Conservation (phyloP, 2,329 filamentous ascomycete species). For the Colletotrichum sp. region DNA sequence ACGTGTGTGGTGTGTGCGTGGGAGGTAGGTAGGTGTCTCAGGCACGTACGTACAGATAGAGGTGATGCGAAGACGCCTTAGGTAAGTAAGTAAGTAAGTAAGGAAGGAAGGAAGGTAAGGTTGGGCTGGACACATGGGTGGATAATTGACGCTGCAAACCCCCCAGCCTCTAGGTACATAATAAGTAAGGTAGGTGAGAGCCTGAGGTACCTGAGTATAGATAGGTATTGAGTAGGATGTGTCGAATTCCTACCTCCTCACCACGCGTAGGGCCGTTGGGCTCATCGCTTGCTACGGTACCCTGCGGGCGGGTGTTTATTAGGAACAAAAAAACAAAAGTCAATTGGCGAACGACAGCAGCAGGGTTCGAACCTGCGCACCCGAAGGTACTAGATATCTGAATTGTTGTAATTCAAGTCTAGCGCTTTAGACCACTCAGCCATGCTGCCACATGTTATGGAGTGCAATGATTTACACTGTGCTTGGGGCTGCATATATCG, state of each 20-base stretch:
- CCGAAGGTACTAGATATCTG: slow-evolving; percentile 5
- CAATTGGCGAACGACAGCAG: background rate
- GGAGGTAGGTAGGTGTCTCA: background rate
- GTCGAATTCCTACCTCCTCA: too few species aligned
- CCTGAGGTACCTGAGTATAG: background rate
- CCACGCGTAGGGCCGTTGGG: too few species aligned
- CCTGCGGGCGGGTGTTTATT: too few species aligned
- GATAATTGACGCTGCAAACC: background rate
- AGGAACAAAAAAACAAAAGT: background rate
- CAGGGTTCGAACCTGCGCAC: slow-evolving; percentile 18
- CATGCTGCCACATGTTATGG: background rate
- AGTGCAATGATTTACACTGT: background rate
- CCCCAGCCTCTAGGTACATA: background rate
- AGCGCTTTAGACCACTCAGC: slow-evolving; percentile 10
- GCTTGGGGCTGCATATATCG: accelerated
- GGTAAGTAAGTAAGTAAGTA: background rate
- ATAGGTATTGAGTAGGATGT: background rate
- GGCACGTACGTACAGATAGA: background rate
- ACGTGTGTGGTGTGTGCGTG: background rate
- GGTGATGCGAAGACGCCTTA: background rate
- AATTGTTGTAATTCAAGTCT: background rate
- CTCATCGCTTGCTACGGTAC: too few species aligned
- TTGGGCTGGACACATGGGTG: background rate
- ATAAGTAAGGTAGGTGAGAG: background rate
- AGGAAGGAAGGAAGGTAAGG: background rate